These are phyloP conservation scores for Ceratocystis diversiconidia DNA, from an alignment of 2,329 filamentous ascomycete genomes.

Conservation along the genomic window DNA sequence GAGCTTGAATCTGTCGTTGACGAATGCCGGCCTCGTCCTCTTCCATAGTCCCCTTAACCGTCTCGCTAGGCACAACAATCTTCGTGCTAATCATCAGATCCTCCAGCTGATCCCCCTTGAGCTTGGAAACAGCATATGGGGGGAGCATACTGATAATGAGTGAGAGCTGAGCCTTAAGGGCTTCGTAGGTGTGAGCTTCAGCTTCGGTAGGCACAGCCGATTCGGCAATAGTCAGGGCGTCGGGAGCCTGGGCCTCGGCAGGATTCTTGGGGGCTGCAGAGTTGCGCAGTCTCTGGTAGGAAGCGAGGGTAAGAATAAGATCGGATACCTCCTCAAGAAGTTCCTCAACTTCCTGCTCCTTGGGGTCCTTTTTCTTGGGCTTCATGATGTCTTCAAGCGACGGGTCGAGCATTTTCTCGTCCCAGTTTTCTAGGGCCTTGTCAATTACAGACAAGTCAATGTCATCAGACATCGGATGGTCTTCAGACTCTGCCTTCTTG, in stretches of 20 bases:
- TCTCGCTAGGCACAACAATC: constrained; percentile 56
- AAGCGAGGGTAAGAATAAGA: constrained; percentile 60
- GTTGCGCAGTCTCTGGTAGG: constrained; percentile 67
- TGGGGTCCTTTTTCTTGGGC: constrained; percentile 38
- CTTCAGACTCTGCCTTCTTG: constrained; percentile 26
- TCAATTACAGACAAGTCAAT: constrained; percentile 40
- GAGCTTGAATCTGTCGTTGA: constrained; percentile 32
- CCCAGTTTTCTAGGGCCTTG: constrained; percentile 44
- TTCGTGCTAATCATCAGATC: constrained; percentile 70
- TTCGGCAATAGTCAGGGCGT: constrained; percentile 53
- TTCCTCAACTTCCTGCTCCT: constrained; percentile 55
- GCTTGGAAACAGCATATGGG: constrained; percentile 71
- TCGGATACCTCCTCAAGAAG: constrained; percentile 60
- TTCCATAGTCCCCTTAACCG: constrained; percentile 68
- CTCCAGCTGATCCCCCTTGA: constrained; percentile 74
- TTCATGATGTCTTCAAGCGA: constrained; percentile 40
- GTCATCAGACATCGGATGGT: constrained; percentile 27
- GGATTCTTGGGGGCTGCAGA: constrained; percentile 47
- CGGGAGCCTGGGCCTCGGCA: constrained; percentile 48
- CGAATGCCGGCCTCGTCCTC: constrained; percentile 57
- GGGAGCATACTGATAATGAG: constrained; percentile 63
- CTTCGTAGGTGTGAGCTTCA: constrained; percentile 50
- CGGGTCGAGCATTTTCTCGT: constrained; percentile 43
- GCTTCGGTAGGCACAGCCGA: constrained; percentile 52
- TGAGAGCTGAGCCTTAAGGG: constrained; percentile 59